A percentile compares a stretch with the other conserved stretches of the same genome.
Evolutionary conservation across 108 stramenopile genomes (phyloP).

Genomic region (Nitzschia sp.): DNA sequence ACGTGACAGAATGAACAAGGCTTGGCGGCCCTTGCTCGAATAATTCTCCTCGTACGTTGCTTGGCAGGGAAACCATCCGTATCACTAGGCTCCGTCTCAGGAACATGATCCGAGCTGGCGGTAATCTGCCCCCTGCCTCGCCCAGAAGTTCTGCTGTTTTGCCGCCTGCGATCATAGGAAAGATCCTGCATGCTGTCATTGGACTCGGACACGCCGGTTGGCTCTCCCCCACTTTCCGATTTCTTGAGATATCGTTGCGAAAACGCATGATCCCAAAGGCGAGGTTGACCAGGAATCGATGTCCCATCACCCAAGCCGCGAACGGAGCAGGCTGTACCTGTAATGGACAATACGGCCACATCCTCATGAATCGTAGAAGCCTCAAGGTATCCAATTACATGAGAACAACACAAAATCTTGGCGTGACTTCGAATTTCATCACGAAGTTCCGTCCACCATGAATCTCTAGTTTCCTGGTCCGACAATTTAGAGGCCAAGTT

Average conservation of each 20-base stretch:
- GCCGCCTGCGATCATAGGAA: background rate
- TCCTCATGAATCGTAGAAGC: constrained; percentile 94
- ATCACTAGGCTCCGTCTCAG: no score
- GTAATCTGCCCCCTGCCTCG: no score
- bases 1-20: constrained; percentile 94
- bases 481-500: constrained; percentile 79
- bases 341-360: constrained; percentile 88
- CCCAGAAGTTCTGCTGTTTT: no score
- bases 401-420: constrained; percentile 84
- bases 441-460: constrained; percentile 97
- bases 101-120: no score
- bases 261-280: constrained; percentile 47
- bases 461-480: constrained; percentile 94
- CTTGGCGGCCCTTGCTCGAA: constrained; percentile 61
- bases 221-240: background rate
- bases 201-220: background rate
- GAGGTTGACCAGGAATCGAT: constrained; percentile 34
- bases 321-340: constrained; percentile 93
- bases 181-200: background rate
- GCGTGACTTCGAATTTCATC: constrained; percentile 94
- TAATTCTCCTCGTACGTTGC: constrained; percentile 37
- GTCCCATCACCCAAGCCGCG: constrained; percentile 75
- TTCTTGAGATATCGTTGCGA: background rate
- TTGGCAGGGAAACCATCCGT: background rate
- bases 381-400: constrained; percentile 94